Evolutionary conservation across 2,329 filamentous ascomycete genomes (phyloP).

Genomic region (Neospermospora avenae): DNA sequence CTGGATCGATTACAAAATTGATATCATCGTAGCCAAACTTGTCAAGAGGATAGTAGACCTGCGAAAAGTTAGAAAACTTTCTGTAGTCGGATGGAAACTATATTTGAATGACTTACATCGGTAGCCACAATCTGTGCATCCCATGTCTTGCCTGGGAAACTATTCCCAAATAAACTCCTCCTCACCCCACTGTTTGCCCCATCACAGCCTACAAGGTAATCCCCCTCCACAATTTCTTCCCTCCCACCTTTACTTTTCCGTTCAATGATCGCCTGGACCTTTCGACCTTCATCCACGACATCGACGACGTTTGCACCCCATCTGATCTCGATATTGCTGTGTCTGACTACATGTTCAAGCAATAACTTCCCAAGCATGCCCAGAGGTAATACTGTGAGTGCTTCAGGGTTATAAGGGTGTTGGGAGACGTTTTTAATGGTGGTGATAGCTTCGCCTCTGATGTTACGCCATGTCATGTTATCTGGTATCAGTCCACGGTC

Average conservation of each 20-base stretch:
- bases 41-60: conserved; percentile 61
- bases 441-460: conserved; percentile 37
- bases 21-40: conserved; percentile 52
- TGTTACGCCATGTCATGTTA: conserved; percentile 44
- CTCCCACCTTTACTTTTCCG: conserved; percentile 38
- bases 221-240: conserved; percentile 39
- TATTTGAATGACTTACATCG: conserved; percentile 42
- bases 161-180: conserved; percentile 48
- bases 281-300: conserved; percentile 47
- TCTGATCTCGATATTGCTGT: conserved; percentile 37
- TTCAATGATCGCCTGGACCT: conserved; percentile 40
- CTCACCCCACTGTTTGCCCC: conserved; percentile 49
- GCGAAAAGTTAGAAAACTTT: not conserved
- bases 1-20: conserved; percentile 60
- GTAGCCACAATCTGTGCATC: conserved; percentile 59
- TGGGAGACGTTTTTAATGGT: conserved; percentile 31
- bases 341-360: conserved; percentile 37
- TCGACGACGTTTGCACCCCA: conserved; percentile 48
- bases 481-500: conserved; percentile 41
- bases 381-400: conserved; percentile 44
- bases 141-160: conserved; percentile 59
- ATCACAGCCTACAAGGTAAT: conserved; percentile 56
- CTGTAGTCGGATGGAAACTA: not conserved
- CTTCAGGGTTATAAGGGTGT: conserved; percentile 25
- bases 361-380: conserved; percentile 43